These are phyloP conservation scores for Zymoseptoria crescenta DNA, from an alignment of 2,329 filamentous ascomycete species.

Conservation along the genomic window DNA sequence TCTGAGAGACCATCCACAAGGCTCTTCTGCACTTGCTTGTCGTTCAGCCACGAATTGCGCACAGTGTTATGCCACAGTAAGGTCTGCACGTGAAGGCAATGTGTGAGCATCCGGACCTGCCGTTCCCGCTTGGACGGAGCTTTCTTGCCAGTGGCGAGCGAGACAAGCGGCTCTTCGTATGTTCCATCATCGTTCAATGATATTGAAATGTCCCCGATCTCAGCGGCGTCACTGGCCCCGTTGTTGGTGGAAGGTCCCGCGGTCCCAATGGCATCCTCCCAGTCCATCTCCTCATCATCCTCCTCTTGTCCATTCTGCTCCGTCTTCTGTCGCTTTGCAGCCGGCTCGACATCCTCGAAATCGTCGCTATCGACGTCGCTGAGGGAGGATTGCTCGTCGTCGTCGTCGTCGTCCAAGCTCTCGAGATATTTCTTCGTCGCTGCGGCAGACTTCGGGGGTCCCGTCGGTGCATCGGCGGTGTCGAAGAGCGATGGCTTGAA, in stretches of 20 bases:
- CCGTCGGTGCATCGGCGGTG: conserved; percentile 35
- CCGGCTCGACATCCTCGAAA: conserved; percentile 41
- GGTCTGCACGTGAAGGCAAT: conserved; percentile 81
- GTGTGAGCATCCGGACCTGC: conserved; percentile 66
- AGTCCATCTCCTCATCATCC: conserved; percentile 53
- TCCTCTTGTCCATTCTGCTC: conserved; percentile 44
- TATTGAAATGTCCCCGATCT: conserved; percentile 28
- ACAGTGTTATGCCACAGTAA: conserved; percentile 85
- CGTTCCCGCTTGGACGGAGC: conserved; percentile 80
- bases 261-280: conserved; percentile 47
- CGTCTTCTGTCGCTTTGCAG: conserved; percentile 37
- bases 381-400: conserved; percentile 30
- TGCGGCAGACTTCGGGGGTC: conserved; percentile 14
- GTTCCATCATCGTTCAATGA: conserved; percentile 32
- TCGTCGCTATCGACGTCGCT: conserved; percentile 42
- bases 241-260: conserved; percentile 6
- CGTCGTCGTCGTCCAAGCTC: conserved; percentile 33
- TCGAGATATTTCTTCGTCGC: conserved; percentile 31
- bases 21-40: conserved; percentile 65
- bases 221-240: conserved; percentile 16
- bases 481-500: conserved; percentile 38
- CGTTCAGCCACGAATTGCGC: conserved; percentile 76
- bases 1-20: conserved; percentile 66
- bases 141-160: conserved; percentile 54
- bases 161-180: conserved; percentile 32